Evolutionary conservation across 2,329 filamentous ascomycete species (phyloP).

Genomic region (Plectosphaerella plurivora): DNA sequence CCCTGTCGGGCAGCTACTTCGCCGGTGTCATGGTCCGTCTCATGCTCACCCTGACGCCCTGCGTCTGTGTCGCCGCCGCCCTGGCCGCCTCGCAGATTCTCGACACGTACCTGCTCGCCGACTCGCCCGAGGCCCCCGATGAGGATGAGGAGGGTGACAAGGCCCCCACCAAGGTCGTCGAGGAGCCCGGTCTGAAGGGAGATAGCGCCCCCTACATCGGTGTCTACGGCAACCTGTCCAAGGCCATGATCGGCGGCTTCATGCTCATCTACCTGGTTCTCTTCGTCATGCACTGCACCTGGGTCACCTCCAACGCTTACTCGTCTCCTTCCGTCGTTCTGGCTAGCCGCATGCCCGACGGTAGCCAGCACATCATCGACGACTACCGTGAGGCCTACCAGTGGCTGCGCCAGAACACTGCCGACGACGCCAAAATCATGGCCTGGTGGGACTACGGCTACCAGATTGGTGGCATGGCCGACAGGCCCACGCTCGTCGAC

Average conservation of each 20-base stretch:
- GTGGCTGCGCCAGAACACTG: conserved; percentile 97
- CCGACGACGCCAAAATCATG: conserved; percentile 95
- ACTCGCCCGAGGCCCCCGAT: conserved; percentile 53
- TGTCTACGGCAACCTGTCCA: conserved; percentile 77
- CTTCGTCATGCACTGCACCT: conserved; percentile 97
- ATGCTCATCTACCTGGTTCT: conserved; percentile 79
- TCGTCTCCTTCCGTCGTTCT: conserved; percentile 96
- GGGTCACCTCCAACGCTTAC: conserved; percentile 99
- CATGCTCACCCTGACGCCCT: conserved; percentile 94
- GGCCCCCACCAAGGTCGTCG: conserved; percentile 51
- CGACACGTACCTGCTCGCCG: conserved; percentile 73
- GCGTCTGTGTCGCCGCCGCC: conserved; percentile 92
- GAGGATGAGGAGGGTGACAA: conserved; percentile 30
- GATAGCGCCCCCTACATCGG: conserved; percentile 72
- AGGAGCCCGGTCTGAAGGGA: conserved; percentile 59
- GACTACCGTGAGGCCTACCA: conserved; percentile 99
- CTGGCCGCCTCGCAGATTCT: conserved; percentile 84
- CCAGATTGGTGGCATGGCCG: conserved; percentile 99
- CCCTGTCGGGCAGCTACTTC: conserved; percentile 96
- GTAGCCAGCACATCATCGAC: conserved; percentile 97
- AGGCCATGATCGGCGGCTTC: conserved; percentile 67
- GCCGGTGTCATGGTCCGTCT: conserved; percentile 98
- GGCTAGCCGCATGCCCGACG: conserved; percentile 86
- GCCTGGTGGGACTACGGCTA: conserved; percentile 99
- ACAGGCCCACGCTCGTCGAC: conserved; percentile 93